phyloP scores from a whole-genome alignment of 495 filamentous ascomycete species.

The Aspergillus biplanus region DNA sequence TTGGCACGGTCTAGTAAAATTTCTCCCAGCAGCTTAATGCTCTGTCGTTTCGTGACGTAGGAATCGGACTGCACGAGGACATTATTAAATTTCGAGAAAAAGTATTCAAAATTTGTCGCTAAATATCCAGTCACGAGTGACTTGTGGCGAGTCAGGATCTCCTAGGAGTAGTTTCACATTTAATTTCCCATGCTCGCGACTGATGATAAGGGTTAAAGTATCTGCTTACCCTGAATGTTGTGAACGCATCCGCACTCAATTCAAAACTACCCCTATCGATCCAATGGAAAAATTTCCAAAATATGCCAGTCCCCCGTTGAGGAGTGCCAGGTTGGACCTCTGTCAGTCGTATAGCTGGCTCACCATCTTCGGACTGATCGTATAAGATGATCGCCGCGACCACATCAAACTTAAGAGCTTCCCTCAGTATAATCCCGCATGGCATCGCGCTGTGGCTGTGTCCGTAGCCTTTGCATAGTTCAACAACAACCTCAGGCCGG shows the following conservation, averaged over 20 bases:
- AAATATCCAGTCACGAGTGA: constrained; percentile 84
- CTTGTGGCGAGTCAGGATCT: constrained; percentile 94
- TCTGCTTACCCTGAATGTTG: constrained; percentile 81
- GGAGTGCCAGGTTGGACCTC: constrained; percentile 68
- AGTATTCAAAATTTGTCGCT: constrained; percentile 81
- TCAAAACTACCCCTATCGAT: constrained; percentile 95
- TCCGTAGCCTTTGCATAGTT: constrained; percentile 87
- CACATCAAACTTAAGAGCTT: constrained; percentile 89
- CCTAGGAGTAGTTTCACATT: constrained; percentile 52
- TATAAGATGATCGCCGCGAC: constrained; percentile 89
- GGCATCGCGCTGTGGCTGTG: constrained; percentile 90
- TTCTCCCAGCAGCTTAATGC: constrained; percentile 95
- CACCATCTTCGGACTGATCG: constrained; percentile 74
- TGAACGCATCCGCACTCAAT: constrained; percentile 95
- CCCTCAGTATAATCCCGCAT: constrained; percentile 87
- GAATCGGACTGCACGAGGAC: constrained; percentile 88
- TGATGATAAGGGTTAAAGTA: background rate
- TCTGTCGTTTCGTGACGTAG: constrained; percentile 98
- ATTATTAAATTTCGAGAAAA: constrained; percentile 88
- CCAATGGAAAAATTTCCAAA: constrained; percentile 99
- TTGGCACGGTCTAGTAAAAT: constrained; percentile 93
- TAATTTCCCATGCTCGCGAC: background rate
- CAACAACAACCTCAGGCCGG: constrained; percentile 83
- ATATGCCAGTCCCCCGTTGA: constrained; percentile 77
- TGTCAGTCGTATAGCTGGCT: constrained; percentile 54